Percentiles rank a stretch among this genome's conserved stretches.
Evolutionary conservation across 805 yeast genomes (phyloP).

Genomic region (Metschnikowia peoriensis): DNA sequence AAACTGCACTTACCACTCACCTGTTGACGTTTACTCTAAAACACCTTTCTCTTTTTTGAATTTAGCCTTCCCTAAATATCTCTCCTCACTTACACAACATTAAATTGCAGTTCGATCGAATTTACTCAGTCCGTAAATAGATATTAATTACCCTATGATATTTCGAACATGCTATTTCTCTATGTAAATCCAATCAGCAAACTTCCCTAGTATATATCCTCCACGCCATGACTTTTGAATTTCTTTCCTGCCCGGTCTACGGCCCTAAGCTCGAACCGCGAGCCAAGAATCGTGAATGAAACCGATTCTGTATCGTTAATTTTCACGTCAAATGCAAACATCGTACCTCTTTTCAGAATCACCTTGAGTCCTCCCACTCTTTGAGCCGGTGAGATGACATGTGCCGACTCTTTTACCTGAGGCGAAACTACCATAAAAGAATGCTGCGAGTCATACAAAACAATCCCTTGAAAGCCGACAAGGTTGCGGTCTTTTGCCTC

Average conservation of each 20-base stretch:
- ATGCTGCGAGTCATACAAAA: constrained; percentile 80
- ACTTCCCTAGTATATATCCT: constrained; percentile 35
- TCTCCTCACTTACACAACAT: too few relatives aligned
- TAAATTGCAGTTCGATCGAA: too few relatives aligned
- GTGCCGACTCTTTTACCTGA: constrained; percentile 31
- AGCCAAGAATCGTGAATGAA: constrained; percentile 71
- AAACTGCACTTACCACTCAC: too few relatives aligned
- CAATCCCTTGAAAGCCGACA: constrained; percentile 69
- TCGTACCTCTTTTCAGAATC: constrained; percentile 64
- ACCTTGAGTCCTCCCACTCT: constrained; percentile 62
- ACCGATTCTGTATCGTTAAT: constrained; percentile 38
- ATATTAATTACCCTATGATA: too few relatives aligned
- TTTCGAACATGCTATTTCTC: background rate
- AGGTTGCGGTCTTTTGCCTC: constrained; percentile 55
- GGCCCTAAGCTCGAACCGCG: constrained; percentile 70
- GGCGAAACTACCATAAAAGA: constrained; percentile 62
- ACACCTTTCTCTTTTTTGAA: too few relatives aligned
- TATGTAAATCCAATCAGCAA: background rate
- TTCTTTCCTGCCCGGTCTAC: constrained; percentile 81
- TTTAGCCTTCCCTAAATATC: too few relatives aligned
- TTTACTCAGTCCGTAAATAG: too few relatives aligned
- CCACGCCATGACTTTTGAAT: constrained; percentile 77
- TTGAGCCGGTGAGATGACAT: constrained; percentile 25
- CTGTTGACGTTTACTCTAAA: too few relatives aligned
- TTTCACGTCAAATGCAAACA: constrained; percentile 51